A percentile compares a stretch with the other conserved stretches of the same genome.
phyloP scores from a whole-genome alignment of 2,329 filamentous ascomycete genomes.

The Elsinoe fawcettii region DNA sequence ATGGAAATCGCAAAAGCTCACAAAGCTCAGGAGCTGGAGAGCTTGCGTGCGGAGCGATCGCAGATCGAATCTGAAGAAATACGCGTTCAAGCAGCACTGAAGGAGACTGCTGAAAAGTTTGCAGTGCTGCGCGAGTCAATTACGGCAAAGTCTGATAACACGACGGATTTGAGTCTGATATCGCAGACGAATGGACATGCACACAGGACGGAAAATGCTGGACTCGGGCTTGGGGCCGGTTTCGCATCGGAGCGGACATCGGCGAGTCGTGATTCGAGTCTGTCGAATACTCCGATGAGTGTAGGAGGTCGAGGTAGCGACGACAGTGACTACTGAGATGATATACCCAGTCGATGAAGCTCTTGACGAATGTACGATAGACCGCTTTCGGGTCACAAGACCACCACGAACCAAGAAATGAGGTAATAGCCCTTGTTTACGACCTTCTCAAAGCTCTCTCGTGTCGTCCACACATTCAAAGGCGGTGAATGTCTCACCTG shows the following conservation, averaged over 20 bases:
- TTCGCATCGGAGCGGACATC: constrained; percentile 7
- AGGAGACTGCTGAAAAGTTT: constrained; percentile 70
- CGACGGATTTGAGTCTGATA: constrained; percentile 1
- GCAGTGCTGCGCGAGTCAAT: constrained; percentile 43
- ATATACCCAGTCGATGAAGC: background rate
- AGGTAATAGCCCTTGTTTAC: background rate
- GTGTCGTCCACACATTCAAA: background rate
- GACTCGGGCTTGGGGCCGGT: background rate
- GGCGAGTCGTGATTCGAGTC: background rate
- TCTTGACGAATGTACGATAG: background rate
- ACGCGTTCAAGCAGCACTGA: constrained; percentile 72
- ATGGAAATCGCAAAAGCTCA: constrained; percentile 54
- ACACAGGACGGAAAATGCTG: background rate
- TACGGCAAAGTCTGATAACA: background rate
- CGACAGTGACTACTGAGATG: constrained; percentile 3
- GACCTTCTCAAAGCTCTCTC: constrained; percentile 5
- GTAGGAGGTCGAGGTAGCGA: background rate
- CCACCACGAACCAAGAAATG: background rate
- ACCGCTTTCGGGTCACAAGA: background rate
- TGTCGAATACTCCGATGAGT: constrained; percentile 5
- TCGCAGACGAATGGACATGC: constrained; percentile 11
- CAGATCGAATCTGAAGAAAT: constrained; percentile 62
- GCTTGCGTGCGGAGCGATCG: constrained; percentile 59
- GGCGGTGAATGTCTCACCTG: constrained; percentile 8
- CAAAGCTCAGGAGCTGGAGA: constrained; percentile 57